Percentiles rank a stretch among this genome's conserved stretches.
Conservation (phyloP, 2,329 filamentous ascomycete species). For the Lojkania enalia region DNA sequence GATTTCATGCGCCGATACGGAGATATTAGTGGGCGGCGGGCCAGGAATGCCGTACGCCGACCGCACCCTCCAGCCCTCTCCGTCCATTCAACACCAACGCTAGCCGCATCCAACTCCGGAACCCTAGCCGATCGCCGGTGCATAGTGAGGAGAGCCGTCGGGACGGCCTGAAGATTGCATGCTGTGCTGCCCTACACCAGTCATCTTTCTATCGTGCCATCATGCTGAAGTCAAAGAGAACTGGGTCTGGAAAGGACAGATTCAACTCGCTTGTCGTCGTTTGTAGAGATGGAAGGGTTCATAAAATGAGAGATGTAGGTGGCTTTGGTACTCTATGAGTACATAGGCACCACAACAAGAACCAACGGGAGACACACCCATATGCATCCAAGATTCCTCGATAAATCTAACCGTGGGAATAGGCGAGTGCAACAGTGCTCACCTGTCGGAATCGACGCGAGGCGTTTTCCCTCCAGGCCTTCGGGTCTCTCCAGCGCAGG, state of each 20-base stretch:
- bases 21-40: background rate
- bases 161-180: conserved; percentile 11
- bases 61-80: conserved; percentile 1
- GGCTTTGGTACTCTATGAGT: background rate
- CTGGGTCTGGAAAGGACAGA: background rate
- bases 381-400: conserved; percentile 3
- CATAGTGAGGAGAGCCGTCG: conserved; percentile 29
- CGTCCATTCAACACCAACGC: conserved; percentile 16
- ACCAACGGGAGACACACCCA: background rate
- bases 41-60: background rate
- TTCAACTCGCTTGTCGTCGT: no score
- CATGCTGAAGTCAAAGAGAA: background rate
- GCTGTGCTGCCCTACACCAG: background rate
- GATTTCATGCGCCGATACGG: conserved; percentile 1
- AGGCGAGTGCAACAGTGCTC: conserved; percentile 12
- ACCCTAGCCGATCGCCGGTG: conserved; percentile 19
- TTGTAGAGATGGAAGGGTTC: background rate
- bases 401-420: conserved; percentile 9
- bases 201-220: no score
- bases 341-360: background rate
- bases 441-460: conserved; percentile 1
- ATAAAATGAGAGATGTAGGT: background rate
- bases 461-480: conserved; percentile 3
- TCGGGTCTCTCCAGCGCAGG: conserved; percentile 5
- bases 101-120: conserved; percentile 7